Percentiles rank a stretch among this genome's conserved stretches.
These are phyloP conservation scores for Hansenula sp. DNA, from an alignment of 1,139 yeast genomes.

Conservation along the genomic window DNA sequence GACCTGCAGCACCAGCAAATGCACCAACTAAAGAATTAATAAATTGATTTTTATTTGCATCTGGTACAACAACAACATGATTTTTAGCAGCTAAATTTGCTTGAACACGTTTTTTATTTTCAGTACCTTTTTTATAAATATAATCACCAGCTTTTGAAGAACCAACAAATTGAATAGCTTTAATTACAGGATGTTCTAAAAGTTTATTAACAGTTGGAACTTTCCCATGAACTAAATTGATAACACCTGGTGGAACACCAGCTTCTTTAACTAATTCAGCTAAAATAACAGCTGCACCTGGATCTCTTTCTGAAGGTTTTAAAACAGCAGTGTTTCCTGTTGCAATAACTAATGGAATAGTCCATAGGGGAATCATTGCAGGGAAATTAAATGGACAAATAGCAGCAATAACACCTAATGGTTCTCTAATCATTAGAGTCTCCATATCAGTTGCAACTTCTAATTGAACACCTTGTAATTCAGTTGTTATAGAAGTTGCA, in stretches of 20 bases:
- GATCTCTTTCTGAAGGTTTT: constrained; percentile 71
- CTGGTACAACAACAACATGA: constrained; percentile 71
- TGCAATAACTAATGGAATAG: constrained; percentile 65
- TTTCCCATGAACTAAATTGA: constrained; percentile 70
- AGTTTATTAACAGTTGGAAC: constrained; percentile 72
- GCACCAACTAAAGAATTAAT: constrained; percentile 71
- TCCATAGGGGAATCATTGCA: constrained; percentile 83
- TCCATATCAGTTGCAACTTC: constrained; percentile 78
- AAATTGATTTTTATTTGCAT: constrained; percentile 64
- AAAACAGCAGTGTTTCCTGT: constrained; percentile 73
- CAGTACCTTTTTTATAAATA: constrained; percentile 62
- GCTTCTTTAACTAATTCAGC: constrained; percentile 69
- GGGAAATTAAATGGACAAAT: constrained; percentile 72
- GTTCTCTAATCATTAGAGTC: constrained; percentile 67
- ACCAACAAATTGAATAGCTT: constrained; percentile 76
- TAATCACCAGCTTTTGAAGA: constrained; percentile 75
- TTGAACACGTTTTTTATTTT: constrained; percentile 73
- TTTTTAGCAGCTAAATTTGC: constrained; percentile 79
- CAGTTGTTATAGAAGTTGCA: constrained; percentile 39
- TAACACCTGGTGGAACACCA: constrained; percentile 72
- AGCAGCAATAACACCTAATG: constrained; percentile 64
- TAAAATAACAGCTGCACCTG: constrained; percentile 73
- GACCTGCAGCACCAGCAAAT: constrained; percentile 84
- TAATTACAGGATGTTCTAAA: constrained; percentile 66
- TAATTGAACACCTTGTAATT: constrained; percentile 59